Percentiles rank a stretch among this genome's conserved stretches.
Evolutionary conservation across 1,284 basidiomycete species (phyloP).

Genomic region (Baeospora myosura): DNA sequence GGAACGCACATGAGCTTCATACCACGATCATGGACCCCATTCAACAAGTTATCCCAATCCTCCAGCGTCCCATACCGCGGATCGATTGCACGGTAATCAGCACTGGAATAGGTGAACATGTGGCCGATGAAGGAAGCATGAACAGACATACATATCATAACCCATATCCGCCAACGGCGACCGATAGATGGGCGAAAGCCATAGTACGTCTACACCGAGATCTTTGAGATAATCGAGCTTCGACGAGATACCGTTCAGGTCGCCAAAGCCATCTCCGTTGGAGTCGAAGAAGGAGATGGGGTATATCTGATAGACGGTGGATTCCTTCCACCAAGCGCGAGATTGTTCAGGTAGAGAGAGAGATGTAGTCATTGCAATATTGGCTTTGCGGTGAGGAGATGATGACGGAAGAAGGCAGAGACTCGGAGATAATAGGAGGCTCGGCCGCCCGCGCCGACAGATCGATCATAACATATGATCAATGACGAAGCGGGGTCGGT

Average conservation of each 20-base stretch:
- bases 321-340: constrained; percentile 58
- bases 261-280: constrained; percentile 71
- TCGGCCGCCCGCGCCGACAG: no score
- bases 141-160: constrained; percentile 50
- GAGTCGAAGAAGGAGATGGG: constrained; percentile 69
- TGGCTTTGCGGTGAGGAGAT: no score
- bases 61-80: constrained; percentile 66
- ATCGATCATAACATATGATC: no score
- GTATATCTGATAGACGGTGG: constrained; percentile 70
- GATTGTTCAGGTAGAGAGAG: no score
- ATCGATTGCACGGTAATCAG: constrained; percentile 70
- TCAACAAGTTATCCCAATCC: constrained; percentile 63
- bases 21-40: constrained; percentile 52
- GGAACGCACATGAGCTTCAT: constrained; percentile 61
- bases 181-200: constrained; percentile 71
- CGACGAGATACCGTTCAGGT: constrained; percentile 59
- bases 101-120: constrained; percentile 25
- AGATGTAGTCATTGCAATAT: no score
- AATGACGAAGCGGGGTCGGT: no score
- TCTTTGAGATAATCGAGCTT: constrained; percentile 68
- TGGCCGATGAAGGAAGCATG: constrained; percentile 4
- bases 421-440: no score
- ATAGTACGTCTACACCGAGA: constrained; percentile 67
- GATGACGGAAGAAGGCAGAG: no score
- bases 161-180: constrained; percentile 70